Evolutionary conservation across 2,329 filamentous ascomycete species (phyloP).

Genomic region (Colletotrichum neosansevieriae): DNA sequence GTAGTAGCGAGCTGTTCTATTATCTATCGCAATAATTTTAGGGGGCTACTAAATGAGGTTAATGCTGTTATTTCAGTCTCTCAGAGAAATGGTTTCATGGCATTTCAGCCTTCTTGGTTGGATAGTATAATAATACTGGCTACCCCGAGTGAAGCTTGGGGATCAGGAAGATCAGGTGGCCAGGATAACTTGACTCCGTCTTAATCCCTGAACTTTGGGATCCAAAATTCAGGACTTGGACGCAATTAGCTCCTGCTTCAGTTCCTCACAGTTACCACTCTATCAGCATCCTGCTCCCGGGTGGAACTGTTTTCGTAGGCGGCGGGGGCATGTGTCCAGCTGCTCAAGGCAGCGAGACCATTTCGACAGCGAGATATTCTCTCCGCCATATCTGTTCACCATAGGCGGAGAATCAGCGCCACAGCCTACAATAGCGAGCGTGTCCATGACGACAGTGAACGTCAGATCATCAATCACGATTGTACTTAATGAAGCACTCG

Average conservation of each 20-base stretch:
- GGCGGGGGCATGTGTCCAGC: conserved; percentile 34
- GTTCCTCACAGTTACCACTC: not conserved
- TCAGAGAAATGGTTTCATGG: no score
- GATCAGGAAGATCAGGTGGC: no score
- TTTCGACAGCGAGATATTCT: conserved; percentile 52
- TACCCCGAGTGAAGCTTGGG: no score
- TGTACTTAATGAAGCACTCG: not conserved
- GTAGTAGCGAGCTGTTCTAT: no score
- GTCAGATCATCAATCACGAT: not conserved
- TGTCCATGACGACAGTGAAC: not conserved
- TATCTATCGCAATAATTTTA: no score
- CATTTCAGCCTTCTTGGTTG: no score
- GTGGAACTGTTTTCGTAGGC: not conserved
- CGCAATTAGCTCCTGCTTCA: not conserved
- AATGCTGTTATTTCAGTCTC: no score
- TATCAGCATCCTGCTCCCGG: not conserved
- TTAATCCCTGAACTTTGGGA: not conserved
- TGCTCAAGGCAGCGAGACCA: conserved; percentile 54
- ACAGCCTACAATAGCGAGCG: not conserved
- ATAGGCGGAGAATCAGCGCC: no score
- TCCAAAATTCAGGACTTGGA: not conserved
- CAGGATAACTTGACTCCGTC: not conserved
- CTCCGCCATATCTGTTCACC: no score
- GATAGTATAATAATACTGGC: no score
- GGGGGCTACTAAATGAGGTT: no score